phyloP scores from a whole-genome alignment of 345 rosid species.

The Salix viminalis region DNA sequence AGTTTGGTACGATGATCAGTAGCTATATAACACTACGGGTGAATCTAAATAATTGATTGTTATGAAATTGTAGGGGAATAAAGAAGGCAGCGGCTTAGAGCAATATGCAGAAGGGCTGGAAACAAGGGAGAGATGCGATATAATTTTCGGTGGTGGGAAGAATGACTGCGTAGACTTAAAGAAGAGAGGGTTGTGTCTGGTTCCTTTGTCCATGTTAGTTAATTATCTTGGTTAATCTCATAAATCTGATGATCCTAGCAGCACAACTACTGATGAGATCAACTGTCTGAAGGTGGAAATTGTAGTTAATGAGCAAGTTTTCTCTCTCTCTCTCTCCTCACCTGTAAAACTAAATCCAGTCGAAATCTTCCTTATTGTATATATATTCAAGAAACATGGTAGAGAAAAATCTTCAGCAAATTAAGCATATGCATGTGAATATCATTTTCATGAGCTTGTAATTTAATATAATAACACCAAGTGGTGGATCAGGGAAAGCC shows the following conservation, averaged over 20 bases:
- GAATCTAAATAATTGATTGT: neutral
- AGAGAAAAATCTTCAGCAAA: neutral
- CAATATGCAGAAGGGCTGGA: conserved; percentile 19
- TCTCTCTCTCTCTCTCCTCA: neutral
- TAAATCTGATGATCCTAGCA: neutral
- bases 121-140: conserved; percentile 24
- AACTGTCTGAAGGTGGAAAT: conserved; percentile 8
- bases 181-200: conserved; percentile 72
- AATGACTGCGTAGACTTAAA: conserved; percentile 41
- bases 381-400: conserved; percentile 1
- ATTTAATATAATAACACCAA: neutral
- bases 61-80: conserved; percentile 27
- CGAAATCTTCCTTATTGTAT: conserved; percentile 10
- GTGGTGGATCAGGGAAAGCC: neutral
- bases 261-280: neutral
- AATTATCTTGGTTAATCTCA: conserved; percentile 42
- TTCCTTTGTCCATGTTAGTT: conserved; percentile 71
- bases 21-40: neutral
- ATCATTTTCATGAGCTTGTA: neutral
- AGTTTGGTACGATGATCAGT: neutral
- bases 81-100: conserved; percentile 16
- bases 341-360: neutral
- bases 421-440: conserved; percentile 4
- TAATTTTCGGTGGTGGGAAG: conserved; percentile 24
- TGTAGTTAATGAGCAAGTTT: conserved; percentile 6